phyloP scores from a whole-genome alignment of 176 grass and related monocot genomes.

The Ananas comosus region DNA sequence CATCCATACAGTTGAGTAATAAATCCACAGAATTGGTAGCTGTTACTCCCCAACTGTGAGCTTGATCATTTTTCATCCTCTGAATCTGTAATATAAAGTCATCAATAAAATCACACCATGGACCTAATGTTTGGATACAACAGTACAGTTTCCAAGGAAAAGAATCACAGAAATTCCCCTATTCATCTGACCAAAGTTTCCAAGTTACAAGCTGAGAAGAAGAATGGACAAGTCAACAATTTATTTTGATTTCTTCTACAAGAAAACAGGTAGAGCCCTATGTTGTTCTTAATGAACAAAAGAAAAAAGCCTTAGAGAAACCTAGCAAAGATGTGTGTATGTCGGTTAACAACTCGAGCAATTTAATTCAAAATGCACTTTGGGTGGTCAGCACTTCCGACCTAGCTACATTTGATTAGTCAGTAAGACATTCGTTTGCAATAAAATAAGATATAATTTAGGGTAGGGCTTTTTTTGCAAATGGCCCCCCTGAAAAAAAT shows the following conservation, averaged over 20 bases:
- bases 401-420: neutral
- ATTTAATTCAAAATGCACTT: neutral
- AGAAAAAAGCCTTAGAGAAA: neutral
- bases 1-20: neutral
- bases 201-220: neutral
- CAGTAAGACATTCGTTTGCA: neutral
- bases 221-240: neutral
- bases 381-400: no score
- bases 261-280: neutral
- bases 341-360: neutral
- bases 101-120: neutral
- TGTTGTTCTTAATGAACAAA: neutral
- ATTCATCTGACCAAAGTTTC: neutral
- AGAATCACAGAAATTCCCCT: neutral
- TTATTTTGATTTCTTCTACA: neutral
- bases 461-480: no score
- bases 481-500: no score
- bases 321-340: neutral
- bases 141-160: neutral
- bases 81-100: conserved; percentile 44
- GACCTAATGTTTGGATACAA: neutral
- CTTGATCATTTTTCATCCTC: conserved; percentile 46
- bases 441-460: neutral
- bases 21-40: neutral
- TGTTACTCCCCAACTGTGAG: neutral